A percentile compares a stretch with the other conserved stretches of the same genome.
These are phyloP conservation scores for Moesziomyces sp. DNA, from an alignment of 1,284 basidiomycete species.

Conservation along the genomic window DNA sequence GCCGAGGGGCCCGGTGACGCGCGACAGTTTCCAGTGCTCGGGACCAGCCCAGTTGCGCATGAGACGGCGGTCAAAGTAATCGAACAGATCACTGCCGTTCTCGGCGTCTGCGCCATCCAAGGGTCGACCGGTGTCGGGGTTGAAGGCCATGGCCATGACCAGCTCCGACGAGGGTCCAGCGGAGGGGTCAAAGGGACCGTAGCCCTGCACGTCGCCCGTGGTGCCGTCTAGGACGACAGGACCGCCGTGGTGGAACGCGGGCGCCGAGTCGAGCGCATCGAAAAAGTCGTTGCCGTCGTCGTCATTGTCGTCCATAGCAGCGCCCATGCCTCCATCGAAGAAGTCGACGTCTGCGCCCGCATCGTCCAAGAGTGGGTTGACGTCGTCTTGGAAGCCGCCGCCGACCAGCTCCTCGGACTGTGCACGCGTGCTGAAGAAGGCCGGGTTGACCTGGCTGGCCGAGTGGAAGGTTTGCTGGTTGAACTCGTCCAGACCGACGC, in stretches of 20 bases:
- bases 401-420: slow-evolving; percentile 27
- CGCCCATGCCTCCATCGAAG: slow-evolving; percentile 26
- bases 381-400: slow-evolving; percentile 24
- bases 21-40: slow-evolving; percentile 91
- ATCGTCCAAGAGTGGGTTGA: slow-evolving; percentile 20
- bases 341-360: slow-evolving; percentile 36
- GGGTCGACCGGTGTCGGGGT: slow-evolving; percentile 28
- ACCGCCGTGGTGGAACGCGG: slow-evolving; percentile 34
- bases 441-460: slow-evolving; percentile 20
- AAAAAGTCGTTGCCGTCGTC: slow-evolving; percentile 65
- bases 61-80: slow-evolving; percentile 91
- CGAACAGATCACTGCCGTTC: slow-evolving; percentile 71
- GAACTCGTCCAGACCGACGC: slow-evolving; percentile 47
- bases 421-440: slow-evolving; percentile 29
- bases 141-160: slow-evolving; percentile 81
- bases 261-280: slow-evolving; percentile 62
- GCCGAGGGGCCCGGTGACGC: slow-evolving; percentile 38
- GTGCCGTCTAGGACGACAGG: slow-evolving; percentile 41
- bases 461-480: slow-evolving; percentile 43
- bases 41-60: slow-evolving; percentile 98
- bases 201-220: slow-evolving; percentile 30
- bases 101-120: slow-evolving; percentile 42
- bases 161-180: slow-evolving; percentile 73
- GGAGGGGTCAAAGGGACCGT: slow-evolving; percentile 42
- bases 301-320: slow-evolving; percentile 29